These are phyloP conservation scores for Schizopora paradoxa DNA, from an alignment of 1,284 basidiomycete genomes.

Conservation along the genomic window DNA sequence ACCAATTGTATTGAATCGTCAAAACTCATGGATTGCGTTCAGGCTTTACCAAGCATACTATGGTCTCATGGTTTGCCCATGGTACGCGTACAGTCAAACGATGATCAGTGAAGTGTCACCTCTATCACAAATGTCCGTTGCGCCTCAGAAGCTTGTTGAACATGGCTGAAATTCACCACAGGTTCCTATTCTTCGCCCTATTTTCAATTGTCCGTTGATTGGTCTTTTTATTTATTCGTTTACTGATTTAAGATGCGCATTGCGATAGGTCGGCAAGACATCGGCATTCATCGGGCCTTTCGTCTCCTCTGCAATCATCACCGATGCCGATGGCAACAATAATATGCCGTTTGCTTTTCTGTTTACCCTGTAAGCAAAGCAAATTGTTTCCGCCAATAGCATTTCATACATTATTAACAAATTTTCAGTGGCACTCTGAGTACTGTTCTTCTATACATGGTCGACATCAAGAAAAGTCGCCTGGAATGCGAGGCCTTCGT, in stretches of 20 bases:
- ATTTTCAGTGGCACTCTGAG: conserved; percentile 52
- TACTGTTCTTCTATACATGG: conserved; percentile 58
- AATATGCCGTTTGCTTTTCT: conserved; percentile 82
- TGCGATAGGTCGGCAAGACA: conserved; percentile 60
- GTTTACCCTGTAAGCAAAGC: conserved; percentile 54
- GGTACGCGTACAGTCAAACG: conserved; percentile 81
- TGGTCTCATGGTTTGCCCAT: conserved; percentile 76
- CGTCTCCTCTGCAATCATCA: conserved; percentile 70
- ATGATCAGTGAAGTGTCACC: conserved; percentile 84
- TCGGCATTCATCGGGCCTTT: conserved; percentile 81
- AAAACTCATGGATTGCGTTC: conserved; percentile 4
- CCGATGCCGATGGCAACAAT: conserved; percentile 63
- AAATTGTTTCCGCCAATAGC: background rate
- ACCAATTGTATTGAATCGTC: background rate
- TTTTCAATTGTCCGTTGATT: conserved; percentile 54
- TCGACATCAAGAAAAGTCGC: conserved; percentile 67
- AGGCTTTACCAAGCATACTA: conserved; percentile 71
- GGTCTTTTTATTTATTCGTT: too few species aligned
- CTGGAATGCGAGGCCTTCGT: conserved; percentile 62
- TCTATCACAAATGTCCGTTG: conserved; percentile 56
- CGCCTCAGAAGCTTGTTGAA: conserved; percentile 9
- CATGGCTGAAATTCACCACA: conserved; percentile 25
- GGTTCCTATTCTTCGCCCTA: conserved; percentile 75
- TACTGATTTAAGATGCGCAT: background rate
- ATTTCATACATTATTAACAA: conserved; percentile 6